A percentile compares a stretch with the other conserved stretches of the same genome.
Conservation (phyloP, 169 alveolate genomes). For the Plasmodium falciparum region DNA sequence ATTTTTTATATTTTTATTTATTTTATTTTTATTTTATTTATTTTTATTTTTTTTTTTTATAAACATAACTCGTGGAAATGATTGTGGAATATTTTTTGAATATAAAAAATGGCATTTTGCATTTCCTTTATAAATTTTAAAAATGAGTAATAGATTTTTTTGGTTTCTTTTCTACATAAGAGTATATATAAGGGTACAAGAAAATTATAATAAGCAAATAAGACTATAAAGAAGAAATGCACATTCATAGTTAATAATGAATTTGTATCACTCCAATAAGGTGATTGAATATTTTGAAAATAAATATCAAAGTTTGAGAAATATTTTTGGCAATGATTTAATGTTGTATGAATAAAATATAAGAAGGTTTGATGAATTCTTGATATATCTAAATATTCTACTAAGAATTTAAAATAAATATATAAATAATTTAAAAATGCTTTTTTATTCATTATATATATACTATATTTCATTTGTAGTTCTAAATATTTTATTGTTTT, state of each 20-base stretch:
- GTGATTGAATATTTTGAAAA: background rate
- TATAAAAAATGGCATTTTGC: conserved; percentile 20
- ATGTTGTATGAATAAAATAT: conserved; percentile 27
- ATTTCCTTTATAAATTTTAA: conserved; percentile 15
- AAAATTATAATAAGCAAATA: conserved; percentile 37
- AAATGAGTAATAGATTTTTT: conserved; percentile 7
- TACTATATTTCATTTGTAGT: conserved; percentile 48
- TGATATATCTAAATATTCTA: conserved; percentile 28
- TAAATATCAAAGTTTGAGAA: conserved; percentile 26
- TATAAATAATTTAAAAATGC: conserved; percentile 27
- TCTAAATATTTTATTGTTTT: conserved; percentile 53
- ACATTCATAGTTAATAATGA: conserved; percentile 35
- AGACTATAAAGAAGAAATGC: conserved; percentile 35
- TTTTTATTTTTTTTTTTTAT: no score
- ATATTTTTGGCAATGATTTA: conserved; percentile 30
- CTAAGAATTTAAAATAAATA: conserved; percentile 20
- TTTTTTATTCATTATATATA: conserved; percentile 54
- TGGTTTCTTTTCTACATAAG: conserved; percentile 4
- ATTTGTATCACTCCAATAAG: conserved; percentile 49
- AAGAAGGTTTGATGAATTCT: conserved; percentile 33
- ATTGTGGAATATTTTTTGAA: conserved; percentile 8
- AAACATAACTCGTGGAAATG: conserved; percentile 3
- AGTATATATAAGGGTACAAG: conserved; percentile 24
- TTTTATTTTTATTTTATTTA: no score
- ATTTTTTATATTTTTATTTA: no score